phyloP scores from a whole-genome alignment of 805 yeast genomes.

The Wickerhamiella qilinensis region DNA sequence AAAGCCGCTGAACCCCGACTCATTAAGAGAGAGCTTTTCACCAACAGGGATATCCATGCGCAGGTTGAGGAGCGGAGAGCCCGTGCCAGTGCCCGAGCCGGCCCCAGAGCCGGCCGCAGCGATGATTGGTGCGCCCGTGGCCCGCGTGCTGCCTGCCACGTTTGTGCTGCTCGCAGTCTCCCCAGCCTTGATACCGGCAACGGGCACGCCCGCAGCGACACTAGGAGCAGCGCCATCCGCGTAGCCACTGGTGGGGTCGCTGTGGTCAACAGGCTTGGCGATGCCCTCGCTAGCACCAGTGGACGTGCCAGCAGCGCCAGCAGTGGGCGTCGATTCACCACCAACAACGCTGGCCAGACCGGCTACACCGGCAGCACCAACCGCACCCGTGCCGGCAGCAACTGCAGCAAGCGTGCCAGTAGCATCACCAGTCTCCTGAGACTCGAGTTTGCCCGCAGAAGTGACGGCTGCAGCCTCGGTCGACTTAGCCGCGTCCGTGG shows the following conservation, averaged over 20 bases:
- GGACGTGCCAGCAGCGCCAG: neutral
- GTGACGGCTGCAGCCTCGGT: constrained; percentile 5
- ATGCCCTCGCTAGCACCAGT: neutral
- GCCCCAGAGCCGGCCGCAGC: too few species aligned
- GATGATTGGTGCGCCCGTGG: too few species aligned
- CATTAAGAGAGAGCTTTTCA: neutral
- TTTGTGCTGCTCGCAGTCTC: neutral
- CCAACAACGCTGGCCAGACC: neutral
- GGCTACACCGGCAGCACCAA: neutral
- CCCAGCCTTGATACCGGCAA: neutral
- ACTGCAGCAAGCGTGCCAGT: constrained; percentile 6
- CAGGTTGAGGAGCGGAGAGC: neutral
- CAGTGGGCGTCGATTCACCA: too few species aligned
- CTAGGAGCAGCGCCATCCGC: neutral
- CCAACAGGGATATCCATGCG: neutral
- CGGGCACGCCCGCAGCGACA: neutral
- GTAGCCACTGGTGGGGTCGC: neutral
- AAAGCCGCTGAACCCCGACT: constrained; percentile 12
- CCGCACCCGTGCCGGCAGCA: neutral
- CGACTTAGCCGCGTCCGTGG: constrained; percentile 4
- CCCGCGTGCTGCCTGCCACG: too few species aligned
- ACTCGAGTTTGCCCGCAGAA: neutral
- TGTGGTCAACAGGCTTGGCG: neutral
- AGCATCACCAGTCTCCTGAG: constrained; percentile 7
- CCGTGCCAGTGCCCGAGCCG: neutral